A percentile compares a stretch with the other conserved stretches of the same genome.
phyloP scores from a whole-genome alignment of 306 rosid genomes.

The Gynostemma pentaphyllum region DNA sequence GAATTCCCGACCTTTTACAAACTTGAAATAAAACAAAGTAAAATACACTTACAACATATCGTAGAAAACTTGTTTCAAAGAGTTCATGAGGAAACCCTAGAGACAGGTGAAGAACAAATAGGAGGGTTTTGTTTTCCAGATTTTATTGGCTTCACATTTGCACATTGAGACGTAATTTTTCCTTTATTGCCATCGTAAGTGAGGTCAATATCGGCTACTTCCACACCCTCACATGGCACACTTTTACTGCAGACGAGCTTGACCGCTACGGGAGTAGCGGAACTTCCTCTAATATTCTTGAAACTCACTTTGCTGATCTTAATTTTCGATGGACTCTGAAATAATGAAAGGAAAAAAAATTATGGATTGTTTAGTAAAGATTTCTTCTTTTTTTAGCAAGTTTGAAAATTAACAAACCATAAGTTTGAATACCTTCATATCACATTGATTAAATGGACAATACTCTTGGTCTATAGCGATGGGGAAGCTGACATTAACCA shows the following conservation, averaged over 20 bases:
- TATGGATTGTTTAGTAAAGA: background rate
- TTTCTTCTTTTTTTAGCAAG: too few relatives aligned
- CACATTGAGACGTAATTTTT: slow-evolving; percentile 12
- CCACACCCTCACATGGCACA: slow-evolving; percentile 31
- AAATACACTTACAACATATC: too few relatives aligned
- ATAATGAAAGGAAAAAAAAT: background rate
- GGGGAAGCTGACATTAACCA: slow-evolving; percentile 26
- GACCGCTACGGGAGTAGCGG: slow-evolving; percentile 17
- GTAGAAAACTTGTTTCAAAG: too few relatives aligned
- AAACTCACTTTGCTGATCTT: slow-evolving; percentile 38
- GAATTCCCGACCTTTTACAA: too few relatives aligned
- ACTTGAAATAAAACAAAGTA: too few relatives aligned
- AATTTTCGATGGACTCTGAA: slow-evolving; percentile 26
- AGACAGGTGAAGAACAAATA: background rate
- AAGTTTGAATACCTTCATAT: background rate
- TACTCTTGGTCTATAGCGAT: too few relatives aligned
- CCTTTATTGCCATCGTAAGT: slow-evolving; percentile 15
- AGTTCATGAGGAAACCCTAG: background rate
- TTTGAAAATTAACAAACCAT: too few relatives aligned
- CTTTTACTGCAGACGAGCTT: slow-evolving; percentile 21
- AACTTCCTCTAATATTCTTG: too few relatives aligned
- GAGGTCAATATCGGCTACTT: slow-evolving; percentile 18
- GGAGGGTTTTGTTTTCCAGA: slow-evolving; percentile 18
- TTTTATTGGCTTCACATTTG: slow-evolving; percentile 20
- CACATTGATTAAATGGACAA: slow-evolving; percentile 35